Base-by-base conservation (phyloP, 345 rosid genomes). In the Toxicodendron radicans region DNA sequence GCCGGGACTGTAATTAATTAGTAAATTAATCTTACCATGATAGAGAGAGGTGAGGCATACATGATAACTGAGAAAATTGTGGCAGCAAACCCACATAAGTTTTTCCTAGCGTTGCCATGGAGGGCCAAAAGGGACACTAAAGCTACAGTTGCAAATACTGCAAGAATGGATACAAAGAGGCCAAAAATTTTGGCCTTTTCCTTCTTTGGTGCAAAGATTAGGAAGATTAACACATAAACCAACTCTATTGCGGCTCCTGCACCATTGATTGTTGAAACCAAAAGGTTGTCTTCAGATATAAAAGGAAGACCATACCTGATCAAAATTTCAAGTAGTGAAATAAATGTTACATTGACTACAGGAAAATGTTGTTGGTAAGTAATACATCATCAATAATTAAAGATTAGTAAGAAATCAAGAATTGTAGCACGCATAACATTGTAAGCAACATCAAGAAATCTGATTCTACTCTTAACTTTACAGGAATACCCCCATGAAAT, bases 31-130 rank as follows among this genome's bases (percentile, higher is more conserved):
- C 85, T 90, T 82, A 95, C 99, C 97, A 95, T 90, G 81, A 95
- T 78, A 24, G 99, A 89, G 17, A 95, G 96, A 24, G 99, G 99
- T 11, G 99, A 93, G 66, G 80, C 99, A 79, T 95, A 95, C 99
- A 95, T 95, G 87, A 91, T 83, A 78, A 91, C 87, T 21, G 99
- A 95, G 88, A 95, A 95, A 71, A 95, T 74, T 54, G 97, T 68
- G 21, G 98, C 91, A 45, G 92, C 95, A 18, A 87, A 54, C 14
- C 99, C 99, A 54, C 98, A 91, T 52, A 95, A 93, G 78, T 88
- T 81, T 79, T 91, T 93, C 70, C 99, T 89, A 0, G 33, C 3
- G 62, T 79, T 83, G 63, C 90, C 98, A 46, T 89, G 92, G 51
- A 93, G 85, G 67, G 88, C 95, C 41, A 90, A 75, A 78, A 89